Evolutionary conservation across 2,329 filamentous ascomycete genomes (phyloP).

Genomic region (Penicillium olsonii): DNA sequence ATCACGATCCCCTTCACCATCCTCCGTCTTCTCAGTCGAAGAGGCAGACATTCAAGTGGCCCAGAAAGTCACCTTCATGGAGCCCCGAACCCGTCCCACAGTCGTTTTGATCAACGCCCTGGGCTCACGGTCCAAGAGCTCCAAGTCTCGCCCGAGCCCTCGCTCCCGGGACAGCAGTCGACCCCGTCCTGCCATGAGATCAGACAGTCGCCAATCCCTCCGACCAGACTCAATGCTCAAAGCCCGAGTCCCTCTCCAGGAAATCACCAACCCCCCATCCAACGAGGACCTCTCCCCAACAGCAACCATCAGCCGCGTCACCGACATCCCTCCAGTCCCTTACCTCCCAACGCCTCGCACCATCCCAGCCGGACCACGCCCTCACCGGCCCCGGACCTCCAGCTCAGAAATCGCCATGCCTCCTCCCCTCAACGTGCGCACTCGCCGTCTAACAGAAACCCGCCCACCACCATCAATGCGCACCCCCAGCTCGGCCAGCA

Average conservation of each 20-base stretch:
- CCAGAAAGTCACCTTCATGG: slow-evolving; percentile 34
- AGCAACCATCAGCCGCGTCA: slow-evolving; percentile 25
- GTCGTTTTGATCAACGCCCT: slow-evolving; percentile 36
- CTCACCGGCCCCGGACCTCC: slow-evolving; percentile 22
- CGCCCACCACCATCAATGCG: slow-evolving; percentile 26
- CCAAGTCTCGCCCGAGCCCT: slow-evolving; percentile 9
- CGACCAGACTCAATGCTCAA: slow-evolving; percentile 3
- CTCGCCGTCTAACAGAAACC: slow-evolving; percentile 21
- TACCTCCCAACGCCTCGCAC: slow-evolving; percentile 21
- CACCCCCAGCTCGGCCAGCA: slow-evolving; percentile 29
- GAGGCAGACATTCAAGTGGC: slow-evolving; percentile 36
- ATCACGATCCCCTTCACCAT: slow-evolving; percentile 30
- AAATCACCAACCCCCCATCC: background rate
- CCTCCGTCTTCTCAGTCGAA: slow-evolving; percentile 33
- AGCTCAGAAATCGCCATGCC: slow-evolving; percentile 21
- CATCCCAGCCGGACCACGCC: slow-evolving; percentile 12
- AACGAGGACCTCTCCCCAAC: background rate
- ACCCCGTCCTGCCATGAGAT: background rate
- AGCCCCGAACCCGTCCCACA: slow-evolving; percentile 33
- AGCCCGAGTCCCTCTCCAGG: background rate
- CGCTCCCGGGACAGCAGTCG: slow-evolving; percentile 19
- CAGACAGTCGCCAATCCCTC: slow-evolving; percentile 10
- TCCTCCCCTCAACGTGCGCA: slow-evolving; percentile 4
- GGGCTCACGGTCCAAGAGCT: slow-evolving; percentile 15
- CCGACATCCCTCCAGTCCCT: slow-evolving; percentile 25